Conservation (phyloP, 176 grass and related monocot genomes). For the Urochloa ruziziensis region DNA sequence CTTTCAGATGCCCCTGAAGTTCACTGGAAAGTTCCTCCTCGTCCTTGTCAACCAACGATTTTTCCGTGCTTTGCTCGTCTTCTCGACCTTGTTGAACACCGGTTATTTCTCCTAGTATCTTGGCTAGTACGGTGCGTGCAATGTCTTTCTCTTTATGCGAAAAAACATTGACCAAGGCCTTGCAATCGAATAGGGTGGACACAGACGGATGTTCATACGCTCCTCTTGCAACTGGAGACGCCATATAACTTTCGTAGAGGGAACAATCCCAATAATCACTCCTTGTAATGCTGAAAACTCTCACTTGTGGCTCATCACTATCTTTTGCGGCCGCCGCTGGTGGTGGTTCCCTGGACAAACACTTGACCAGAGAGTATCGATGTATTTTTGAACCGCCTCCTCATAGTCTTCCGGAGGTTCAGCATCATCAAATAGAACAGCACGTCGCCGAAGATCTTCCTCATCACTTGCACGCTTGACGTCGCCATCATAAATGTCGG, state of each 20-base stretch:
- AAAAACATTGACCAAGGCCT: neutral
- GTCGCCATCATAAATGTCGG: neutral
- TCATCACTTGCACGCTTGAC: neutral
- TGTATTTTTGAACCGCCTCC: neutral
- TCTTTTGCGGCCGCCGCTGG: neutral
- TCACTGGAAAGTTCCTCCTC: neutral
- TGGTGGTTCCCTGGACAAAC: neutral
- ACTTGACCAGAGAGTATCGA: neutral
- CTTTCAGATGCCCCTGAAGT: neutral
- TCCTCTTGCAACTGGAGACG: neutral
- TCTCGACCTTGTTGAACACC: neutral
- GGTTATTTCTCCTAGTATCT: neutral
- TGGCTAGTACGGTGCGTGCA: neutral
- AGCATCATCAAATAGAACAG: neutral
- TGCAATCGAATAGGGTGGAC: neutral
- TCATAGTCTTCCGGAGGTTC: neutral
- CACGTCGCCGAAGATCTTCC: neutral
- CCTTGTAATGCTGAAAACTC: neutral
- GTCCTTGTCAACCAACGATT: too few relatives aligned
- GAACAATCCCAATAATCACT: accelerated
- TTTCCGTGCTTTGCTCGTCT: too few relatives aligned
- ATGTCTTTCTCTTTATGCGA: too few relatives aligned
- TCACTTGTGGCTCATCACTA: neutral
- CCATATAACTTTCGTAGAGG: too few relatives aligned
- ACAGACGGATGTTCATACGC: neutral